phyloP scores from a whole-genome alignment of 345 rosid genomes.

The Pistacia vera region DNA sequence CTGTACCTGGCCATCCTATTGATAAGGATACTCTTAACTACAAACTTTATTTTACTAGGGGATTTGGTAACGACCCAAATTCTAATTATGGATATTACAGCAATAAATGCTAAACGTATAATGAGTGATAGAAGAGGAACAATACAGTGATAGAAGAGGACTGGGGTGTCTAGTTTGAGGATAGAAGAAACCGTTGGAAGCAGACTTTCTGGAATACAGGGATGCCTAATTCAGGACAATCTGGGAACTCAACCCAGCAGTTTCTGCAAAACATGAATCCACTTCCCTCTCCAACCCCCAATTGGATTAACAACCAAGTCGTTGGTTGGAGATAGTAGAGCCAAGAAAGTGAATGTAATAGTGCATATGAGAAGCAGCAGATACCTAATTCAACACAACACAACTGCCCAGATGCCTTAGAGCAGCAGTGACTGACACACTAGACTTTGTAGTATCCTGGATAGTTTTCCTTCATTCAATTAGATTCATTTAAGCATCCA shows the following conservation, averaged over 20 bases:
- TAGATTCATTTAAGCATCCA: too few relatives aligned
- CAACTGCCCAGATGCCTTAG: conserved; percentile 25
- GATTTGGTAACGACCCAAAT: conserved; percentile 44
- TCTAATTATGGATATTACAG: conserved; percentile 42
- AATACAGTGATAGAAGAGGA: conserved; percentile 44
- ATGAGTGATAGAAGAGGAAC: conserved; percentile 38
- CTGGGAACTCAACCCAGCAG: conserved; percentile 29
- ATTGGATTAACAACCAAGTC: conserved; percentile 53
- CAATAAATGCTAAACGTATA: conserved; percentile 38
- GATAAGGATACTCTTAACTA: conserved; percentile 85
- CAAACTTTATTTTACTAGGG: conserved; percentile 58
- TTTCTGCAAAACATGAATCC: conserved; percentile 39
- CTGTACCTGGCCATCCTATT: conserved; percentile 56
- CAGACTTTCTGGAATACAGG: conserved; percentile 31
- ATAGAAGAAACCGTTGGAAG: conserved; percentile 50
- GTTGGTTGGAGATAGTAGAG: conserved; percentile 31
- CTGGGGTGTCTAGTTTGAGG: conserved; percentile 53
- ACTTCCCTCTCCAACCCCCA: conserved; percentile 63
- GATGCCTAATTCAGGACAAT: conserved; percentile 35
- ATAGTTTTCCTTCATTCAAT: too few relatives aligned
- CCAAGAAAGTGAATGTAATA: neutral
- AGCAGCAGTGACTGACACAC: conserved; percentile 14
- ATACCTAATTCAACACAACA: conserved; percentile 25
- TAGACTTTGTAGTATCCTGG: too few relatives aligned
- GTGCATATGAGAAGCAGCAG: conserved; percentile 48